phyloP scores from a whole-genome alignment of 2,329 filamentous ascomycete genomes.

The Trichoderma sp. region DNA sequence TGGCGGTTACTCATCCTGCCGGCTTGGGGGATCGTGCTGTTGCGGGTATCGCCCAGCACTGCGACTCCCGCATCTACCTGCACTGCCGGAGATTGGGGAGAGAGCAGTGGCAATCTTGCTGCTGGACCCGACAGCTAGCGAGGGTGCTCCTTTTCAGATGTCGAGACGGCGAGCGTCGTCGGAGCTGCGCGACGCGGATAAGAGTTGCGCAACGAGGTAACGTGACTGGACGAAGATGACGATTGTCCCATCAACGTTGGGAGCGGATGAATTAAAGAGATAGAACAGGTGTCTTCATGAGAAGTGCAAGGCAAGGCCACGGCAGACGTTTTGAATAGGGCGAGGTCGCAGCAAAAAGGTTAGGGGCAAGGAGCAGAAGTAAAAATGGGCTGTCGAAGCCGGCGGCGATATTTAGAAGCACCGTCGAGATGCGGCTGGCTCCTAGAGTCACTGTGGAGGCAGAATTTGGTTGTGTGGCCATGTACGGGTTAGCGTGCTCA shows the following conservation, averaged over 20 bases:
- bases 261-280: not conserved
- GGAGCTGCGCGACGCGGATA: conserved; percentile 12
- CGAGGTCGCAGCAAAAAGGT: not conserved
- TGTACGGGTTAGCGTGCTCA: not conserved
- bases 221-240: not conserved
- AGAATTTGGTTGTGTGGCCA: conserved; percentile 22
- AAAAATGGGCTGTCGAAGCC: conserved; percentile 11
- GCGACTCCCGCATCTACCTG: conserved; percentile 34
- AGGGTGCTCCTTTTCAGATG: not conserved
- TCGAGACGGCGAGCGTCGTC: not conserved
- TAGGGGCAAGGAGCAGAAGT: conserved; percentile 2
- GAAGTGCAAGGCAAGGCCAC: conserved; percentile 13
- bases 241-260: not conserved
- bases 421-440: conserved; percentile 18
- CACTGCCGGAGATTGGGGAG: conserved; percentile 9
- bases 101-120: not conserved
- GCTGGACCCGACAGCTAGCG: not conserved
- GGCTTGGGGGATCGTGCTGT: conserved; percentile 50
- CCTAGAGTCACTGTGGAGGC: conserved; percentile 26
- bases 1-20: conserved; percentile 75
- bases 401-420: conserved; percentile 11
- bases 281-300: not conserved
- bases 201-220: conserved; percentile 8
- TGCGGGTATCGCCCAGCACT: conserved; percentile 34
- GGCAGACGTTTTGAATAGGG: not conserved